Evolutionary conservation across 257 asterid genomes (phyloP).

Genomic region (Ilex asprella): DNA sequence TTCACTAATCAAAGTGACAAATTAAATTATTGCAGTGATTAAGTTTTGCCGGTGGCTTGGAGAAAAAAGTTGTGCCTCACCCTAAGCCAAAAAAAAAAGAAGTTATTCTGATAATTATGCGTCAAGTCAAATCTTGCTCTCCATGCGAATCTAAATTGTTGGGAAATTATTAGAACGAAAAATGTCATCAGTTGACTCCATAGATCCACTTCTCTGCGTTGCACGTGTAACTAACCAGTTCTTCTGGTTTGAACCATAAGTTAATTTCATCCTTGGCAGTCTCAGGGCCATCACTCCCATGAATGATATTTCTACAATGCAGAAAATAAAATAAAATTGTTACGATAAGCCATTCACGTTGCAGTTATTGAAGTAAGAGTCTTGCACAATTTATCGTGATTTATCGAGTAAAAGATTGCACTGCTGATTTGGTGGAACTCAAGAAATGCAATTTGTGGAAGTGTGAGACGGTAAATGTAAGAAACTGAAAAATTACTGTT

Average conservation of each 20-base stretch:
- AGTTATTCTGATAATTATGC: constrained; percentile 27
- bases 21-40: constrained; percentile 35
- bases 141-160: background rate
- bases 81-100: constrained; percentile 19
- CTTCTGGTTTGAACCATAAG: constrained; percentile 93
- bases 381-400: no score
- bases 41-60: constrained; percentile 11
- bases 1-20: constrained; percentile 4
- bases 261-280: constrained; percentile 96
- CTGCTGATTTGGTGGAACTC: no score
- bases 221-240: constrained; percentile 75
- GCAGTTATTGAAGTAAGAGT: no score
- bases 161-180: background rate
- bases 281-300: constrained; percentile 98
- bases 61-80: constrained; percentile 9
- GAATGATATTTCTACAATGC: constrained; percentile 73
- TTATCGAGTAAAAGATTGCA: no score
- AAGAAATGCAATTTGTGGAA: no score
- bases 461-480: no score
- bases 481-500: background rate
- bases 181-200: constrained; percentile 48
- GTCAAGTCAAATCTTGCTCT: constrained; percentile 7
- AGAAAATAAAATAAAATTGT: background rate
- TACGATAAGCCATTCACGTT: no score
- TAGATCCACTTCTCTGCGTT: constrained; percentile 91